Conservation (phyloP, 2,329 filamentous ascomycete genomes). For the Fusarium sp. region DNA sequence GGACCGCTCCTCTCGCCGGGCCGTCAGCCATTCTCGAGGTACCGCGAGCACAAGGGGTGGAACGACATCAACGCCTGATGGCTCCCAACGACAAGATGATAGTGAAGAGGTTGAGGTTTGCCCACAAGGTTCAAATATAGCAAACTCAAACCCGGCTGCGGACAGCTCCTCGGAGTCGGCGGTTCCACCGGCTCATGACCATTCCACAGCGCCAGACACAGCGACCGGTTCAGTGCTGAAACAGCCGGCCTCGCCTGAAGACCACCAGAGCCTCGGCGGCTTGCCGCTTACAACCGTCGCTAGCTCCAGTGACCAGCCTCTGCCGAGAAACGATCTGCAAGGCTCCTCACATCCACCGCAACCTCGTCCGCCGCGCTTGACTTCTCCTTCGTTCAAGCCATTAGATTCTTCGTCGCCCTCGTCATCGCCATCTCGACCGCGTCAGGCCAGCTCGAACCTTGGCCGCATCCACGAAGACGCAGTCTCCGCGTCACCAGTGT, state of each 20-base stretch:
- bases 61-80: constrained; percentile 31
- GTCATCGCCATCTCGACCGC: constrained; percentile 35
- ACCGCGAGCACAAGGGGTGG: constrained; percentile 36
- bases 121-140: constrained; percentile 22
- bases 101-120: constrained; percentile 14
- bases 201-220: constrained; percentile 26
- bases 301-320: constrained; percentile 41
- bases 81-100: constrained; percentile 27
- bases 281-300: constrained; percentile 36
- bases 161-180: constrained; percentile 29
- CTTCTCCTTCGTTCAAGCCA: constrained; percentile 34
- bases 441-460: constrained; percentile 41
- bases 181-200: constrained; percentile 38
- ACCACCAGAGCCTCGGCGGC: constrained; percentile 39
- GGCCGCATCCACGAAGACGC: constrained; percentile 43
- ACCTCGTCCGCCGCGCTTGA: constrained; percentile 34
- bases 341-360: constrained; percentile 37
- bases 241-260: constrained; percentile 35
- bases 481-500: constrained; percentile 22
- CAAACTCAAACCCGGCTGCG: constrained; percentile 18
- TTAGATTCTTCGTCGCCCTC: constrained; percentile 30
- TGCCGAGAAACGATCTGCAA: constrained; percentile 36
- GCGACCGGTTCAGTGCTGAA: constrained; percentile 33
- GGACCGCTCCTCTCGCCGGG: constrained; percentile 30
- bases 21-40: constrained; percentile 38